Evolutionary conservation across 345 rosid species (phyloP), one percentile per base, ranked within the genome.

Genomic region (Salix viminalis): DNA sequence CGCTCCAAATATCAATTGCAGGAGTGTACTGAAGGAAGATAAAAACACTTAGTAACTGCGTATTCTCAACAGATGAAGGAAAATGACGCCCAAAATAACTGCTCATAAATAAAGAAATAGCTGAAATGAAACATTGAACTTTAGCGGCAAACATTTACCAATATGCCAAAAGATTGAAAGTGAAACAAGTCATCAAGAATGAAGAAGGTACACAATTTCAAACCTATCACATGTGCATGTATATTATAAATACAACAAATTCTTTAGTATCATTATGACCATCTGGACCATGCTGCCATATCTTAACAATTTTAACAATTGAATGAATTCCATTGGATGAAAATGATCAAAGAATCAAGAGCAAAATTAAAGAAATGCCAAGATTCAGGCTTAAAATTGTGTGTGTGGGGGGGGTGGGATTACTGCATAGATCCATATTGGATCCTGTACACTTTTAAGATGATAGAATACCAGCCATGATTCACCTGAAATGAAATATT

Each of bases 1-100:
- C 88, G 87, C 99, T 95, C 99, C 99, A 95, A 50, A 90, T 91
- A 83, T 95, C 99, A 84, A 95, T 91, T 2, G 94, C 97, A 62
- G 98, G 99, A 21, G 99, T 95, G 78, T 95, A 95, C 99, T 95
- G 84, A 74, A 76, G 4, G 77, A 79, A 75, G 67, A 52, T 52
- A 74, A 65, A 67, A 76, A 61, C 60, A 69, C 39, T 23, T 60
- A 28, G 26, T 10, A 69, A 42, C 37, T 24, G 23, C 26, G 30
- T 12, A 23, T 18, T 44, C 66, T 21, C 9, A 72, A 72, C 75
- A 64, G 50, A 37, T 1, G 14, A 41, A 74, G 13, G 11, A 23
- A 58, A 3, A 58, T 58, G 14, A 23, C 4, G 28, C 50, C 50
- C 3, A 58, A 10, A n/a, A n/a, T 23, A 23, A 1, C 26, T 15